Evolutionary conservation across 108 stramenopile species (phyloP).

Genomic region (Discostella pseudostelligera): DNA sequence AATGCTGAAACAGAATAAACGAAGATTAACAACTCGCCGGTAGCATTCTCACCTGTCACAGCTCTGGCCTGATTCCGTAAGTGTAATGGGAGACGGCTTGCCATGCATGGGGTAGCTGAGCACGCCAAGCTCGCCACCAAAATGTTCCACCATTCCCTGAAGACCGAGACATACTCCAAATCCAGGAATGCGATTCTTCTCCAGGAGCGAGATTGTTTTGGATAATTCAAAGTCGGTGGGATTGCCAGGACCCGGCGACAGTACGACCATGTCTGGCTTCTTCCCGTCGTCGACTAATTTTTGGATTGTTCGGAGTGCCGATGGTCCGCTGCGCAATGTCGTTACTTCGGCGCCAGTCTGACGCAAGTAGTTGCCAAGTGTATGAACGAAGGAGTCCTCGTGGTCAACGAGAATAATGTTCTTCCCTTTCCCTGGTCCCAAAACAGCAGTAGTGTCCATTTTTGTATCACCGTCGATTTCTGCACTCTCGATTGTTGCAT

Average conservation of each 20-base stretch:
- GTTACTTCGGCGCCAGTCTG: slow-evolving; percentile 94
- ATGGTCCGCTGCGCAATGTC: slow-evolving; percentile 90
- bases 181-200: slow-evolving; percentile 83
- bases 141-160: slow-evolving; percentile 97
- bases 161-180: slow-evolving; percentile 98
- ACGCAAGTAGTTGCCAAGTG: slow-evolving; percentile 95
- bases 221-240: slow-evolving; percentile 92
- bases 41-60: slow-evolving; percentile 49
- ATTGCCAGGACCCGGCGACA: slow-evolving; percentile 97
- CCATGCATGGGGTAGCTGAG: slow-evolving; percentile 97
- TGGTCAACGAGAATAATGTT: slow-evolving; percentile 92
- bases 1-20: not conserved
- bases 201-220: slow-evolving; percentile 73
- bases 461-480: slow-evolving; percentile 16
- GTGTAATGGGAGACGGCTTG: slow-evolving; percentile 82
- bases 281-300: slow-evolving; percentile 66
- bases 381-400: slow-evolving; percentile 98
- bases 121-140: slow-evolving; percentile 92
- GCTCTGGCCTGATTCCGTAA: slow-evolving; percentile 61
- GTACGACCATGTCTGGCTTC: slow-evolving; percentile 89
- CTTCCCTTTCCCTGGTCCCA: slow-evolving; percentile 79
- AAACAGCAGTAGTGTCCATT: slow-evolving; percentile 12
- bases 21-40: not conserved
- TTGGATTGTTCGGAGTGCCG: slow-evolving; percentile 72
- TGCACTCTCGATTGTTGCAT: slow-evolving; percentile 23